Base-by-base conservation (phyloP, 495 filamentous ascomycete species). In the Cairneyella variabilis region DNA sequence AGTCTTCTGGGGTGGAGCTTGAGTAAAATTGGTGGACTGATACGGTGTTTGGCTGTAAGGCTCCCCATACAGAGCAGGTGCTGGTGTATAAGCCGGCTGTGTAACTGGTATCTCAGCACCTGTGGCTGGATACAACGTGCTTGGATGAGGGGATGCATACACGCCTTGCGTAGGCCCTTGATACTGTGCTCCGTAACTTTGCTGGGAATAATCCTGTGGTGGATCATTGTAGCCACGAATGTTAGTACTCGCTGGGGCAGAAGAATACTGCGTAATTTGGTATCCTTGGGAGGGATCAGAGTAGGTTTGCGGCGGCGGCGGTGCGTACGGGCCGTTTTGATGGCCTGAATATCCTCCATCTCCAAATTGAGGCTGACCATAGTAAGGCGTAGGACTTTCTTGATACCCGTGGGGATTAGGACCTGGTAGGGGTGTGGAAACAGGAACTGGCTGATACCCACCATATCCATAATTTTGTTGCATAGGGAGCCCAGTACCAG, bases 371-470 rank as follows among this genome's bases (percentile, higher is more conserved):
- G 71, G 57, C 11, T 67, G 50, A n/a, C 60, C 58, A 65, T 73
- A 76, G 17, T 57, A 67, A 38, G 71, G 68, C 17, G 62, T 66
- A 8, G 69, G 65, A 48, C 62, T 66, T 45, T 68, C 65, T 5
- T 70, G 66, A 52, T 73, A 74, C 2, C 37, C 57, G 34, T 59
- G 61, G 11, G 56, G 32, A 40, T 66, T 62, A 20, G 51, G 54
- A 25, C 36, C 46, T 25, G 52, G 54, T 10, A 57, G 38, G 6
- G 60, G 45, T 17, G 28, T 50, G 22, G 60, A 59, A 43, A 57
- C 43, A 41, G 61, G 60, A 5, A 53, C 57, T 20, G 62, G 47
- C 2, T 64, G 66, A 65, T 72, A 74, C 62, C 53, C 61, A 67
- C 69, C 66, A 58, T 68, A 66, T 25, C 59, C 37, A 53, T 60